Conservation (phyloP, 257 asterid species). For the Mitragyna speciosa region DNA sequence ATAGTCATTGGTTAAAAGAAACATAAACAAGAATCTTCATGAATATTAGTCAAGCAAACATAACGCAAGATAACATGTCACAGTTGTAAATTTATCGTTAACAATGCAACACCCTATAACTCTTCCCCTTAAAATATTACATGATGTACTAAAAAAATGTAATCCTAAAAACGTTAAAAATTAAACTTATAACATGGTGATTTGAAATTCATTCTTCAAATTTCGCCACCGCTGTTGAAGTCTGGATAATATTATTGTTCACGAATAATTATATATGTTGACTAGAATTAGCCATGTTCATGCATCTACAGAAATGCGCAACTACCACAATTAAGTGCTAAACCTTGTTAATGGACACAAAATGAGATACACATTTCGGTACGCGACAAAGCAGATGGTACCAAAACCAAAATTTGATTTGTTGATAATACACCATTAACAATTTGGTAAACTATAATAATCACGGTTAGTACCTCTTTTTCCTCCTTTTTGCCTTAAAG, state of each 20-base stretch:
- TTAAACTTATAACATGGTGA: neutral
- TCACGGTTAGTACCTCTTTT: conserved; percentile 11
- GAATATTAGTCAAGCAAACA: too few species aligned
- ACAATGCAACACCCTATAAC: neutral
- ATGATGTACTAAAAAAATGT: neutral
- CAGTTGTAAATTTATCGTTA: too few species aligned
- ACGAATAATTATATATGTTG: neutral
- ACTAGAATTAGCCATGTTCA: neutral
- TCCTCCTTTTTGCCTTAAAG: neutral
- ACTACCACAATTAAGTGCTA: neutral
- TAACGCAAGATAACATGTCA: too few species aligned
- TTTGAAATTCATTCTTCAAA: too few species aligned
- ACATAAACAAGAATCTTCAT: neutral
- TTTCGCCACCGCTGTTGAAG: neutral
- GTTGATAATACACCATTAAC: neutral
- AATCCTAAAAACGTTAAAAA: too few species aligned
- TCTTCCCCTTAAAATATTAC: neutral
- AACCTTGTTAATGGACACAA: neutral
- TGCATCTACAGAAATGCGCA: neutral
- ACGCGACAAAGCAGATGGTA: neutral
- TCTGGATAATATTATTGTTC: neutral
- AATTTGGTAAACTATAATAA: conserved; percentile 32
- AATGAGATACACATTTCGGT: neutral
- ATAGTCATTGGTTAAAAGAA: neutral
- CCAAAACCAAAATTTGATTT: neutral